These are phyloP conservation scores for Botrytis paeoniae DNA, from an alignment of 2,329 filamentous ascomycete species.

Conservation along the genomic window DNA sequence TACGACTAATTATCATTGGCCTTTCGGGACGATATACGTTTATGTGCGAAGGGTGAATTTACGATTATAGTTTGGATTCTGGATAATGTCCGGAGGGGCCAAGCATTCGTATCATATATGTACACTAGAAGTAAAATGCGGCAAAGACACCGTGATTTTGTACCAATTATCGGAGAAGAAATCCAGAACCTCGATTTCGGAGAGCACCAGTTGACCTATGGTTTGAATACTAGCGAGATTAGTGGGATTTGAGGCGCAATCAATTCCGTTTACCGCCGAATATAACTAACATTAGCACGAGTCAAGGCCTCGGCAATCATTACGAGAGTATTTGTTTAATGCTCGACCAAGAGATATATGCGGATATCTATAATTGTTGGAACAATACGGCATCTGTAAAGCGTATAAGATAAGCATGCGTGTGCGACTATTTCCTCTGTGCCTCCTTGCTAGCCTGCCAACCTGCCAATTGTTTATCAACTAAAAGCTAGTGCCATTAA, in stretches of 20 bases:
- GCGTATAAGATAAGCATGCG: neutral
- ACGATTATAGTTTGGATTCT: neutral
- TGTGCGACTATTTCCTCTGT: neutral
- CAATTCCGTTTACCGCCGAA: slow-evolving; percentile 1
- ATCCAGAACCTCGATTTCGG: neutral
- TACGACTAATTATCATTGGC: neutral
- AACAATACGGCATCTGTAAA: neutral
- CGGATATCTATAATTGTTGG: neutral
- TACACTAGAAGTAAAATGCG: neutral
- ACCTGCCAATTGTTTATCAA: neutral
- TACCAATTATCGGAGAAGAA: neutral
- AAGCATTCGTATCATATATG: neutral
- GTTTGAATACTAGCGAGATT: neutral
- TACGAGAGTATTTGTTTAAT: neutral
- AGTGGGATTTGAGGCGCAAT: neutral
- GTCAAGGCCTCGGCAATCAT: neutral
- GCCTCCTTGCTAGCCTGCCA: neutral
- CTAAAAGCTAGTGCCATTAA: neutral
- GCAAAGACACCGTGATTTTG: too few relatives aligned
- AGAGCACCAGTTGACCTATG: neutral
- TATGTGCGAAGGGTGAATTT: neutral
- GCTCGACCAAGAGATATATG: neutral
- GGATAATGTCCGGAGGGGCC: neutral
- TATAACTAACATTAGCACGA: neutral
- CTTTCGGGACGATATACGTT: neutral